phyloP scores from a whole-genome alignment of 2,329 filamentous ascomycete genomes.

The Bisporella sp. region DNA sequence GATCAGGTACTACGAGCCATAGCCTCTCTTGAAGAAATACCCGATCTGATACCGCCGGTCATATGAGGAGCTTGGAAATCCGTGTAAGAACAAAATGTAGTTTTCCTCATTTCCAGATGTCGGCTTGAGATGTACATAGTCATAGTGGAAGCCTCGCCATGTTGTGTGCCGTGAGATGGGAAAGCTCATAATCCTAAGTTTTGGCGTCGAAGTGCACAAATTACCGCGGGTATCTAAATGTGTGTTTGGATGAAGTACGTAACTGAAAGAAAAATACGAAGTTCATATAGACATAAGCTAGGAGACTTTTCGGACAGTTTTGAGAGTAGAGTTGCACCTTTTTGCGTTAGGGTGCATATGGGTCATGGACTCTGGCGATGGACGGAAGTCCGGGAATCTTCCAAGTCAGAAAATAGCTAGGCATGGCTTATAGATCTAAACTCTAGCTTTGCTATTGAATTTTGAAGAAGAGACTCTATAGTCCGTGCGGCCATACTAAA shows the following conservation, averaged over 20 bases:
- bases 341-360: too few relatives aligned
- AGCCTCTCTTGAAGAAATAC: conserved; percentile 25
- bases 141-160: not conserved
- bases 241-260: not conserved
- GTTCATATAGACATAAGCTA: not conserved
- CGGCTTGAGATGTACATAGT: not conserved
- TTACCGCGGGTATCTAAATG: not conserved
- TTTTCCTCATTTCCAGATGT: not conserved
- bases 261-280: not conserved
- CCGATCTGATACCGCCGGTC: conserved; percentile 23
- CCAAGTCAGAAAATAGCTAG: too few relatives aligned
- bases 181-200: not conserved
- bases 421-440: too few relatives aligned
- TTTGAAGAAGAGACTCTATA: too few relatives aligned
- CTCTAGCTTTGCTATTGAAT: too few relatives aligned
- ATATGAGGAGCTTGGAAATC: not conserved
- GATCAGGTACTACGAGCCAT: conserved; percentile 36
- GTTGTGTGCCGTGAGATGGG: not conserved
- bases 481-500: too few relatives aligned
- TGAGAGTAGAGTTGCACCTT: not conserved
- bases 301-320: not conserved
- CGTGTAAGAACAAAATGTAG: not conserved
- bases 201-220: not conserved
- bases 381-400: too few relatives aligned
- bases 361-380: too few relatives aligned